A percentile compares a stretch with the other conserved stretches of the same genome.
Evolutionary conservation across 2,329 filamentous ascomycete species (phyloP).

Genomic region (Pseudogymnoascus sp.): DNA sequence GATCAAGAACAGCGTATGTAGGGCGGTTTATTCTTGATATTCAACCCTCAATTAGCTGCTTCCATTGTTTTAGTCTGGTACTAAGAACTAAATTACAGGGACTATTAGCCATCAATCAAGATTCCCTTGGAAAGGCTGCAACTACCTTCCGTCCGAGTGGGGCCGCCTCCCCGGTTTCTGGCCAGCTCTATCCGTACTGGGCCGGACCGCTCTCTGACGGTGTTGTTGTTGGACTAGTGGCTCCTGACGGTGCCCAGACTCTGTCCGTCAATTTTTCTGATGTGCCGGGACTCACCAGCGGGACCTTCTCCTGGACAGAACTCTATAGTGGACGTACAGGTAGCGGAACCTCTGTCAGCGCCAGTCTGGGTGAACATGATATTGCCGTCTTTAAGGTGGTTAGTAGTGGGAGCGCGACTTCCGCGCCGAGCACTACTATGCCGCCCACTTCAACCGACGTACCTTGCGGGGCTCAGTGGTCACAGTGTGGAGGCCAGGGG

Average conservation of each 20-base stretch:
- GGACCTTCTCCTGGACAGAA: conserved; percentile 35
- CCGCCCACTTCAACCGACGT: neutral
- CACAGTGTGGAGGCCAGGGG: neutral
- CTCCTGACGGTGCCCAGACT: conserved; percentile 34
- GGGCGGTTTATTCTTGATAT: neutral
- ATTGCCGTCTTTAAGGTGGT: neutral
- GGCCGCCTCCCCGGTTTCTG: conserved; percentile 34
- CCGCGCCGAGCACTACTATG: neutral
- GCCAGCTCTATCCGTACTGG: conserved; percentile 38
- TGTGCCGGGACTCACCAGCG: conserved; percentile 32
- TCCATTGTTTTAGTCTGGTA: neutral
- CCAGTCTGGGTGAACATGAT: neutral
- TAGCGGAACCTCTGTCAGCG: conserved; percentile 13
- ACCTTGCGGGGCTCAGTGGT: neutral
- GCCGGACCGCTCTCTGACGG: conserved; percentile 32
- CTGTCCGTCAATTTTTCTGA: conserved; percentile 39
- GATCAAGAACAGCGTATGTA: neutral
- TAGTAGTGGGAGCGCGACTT: neutral
- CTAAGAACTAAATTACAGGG: conserved; percentile 8
- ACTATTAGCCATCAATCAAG: conserved; percentile 12
- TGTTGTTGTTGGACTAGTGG: conserved; percentile 30
- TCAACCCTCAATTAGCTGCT: neutral
- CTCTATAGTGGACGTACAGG: conserved; percentile 25
- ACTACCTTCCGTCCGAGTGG: conserved; percentile 27
- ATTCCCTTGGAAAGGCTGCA: conserved; percentile 34